These are phyloP conservation scores for Trypanosoma vivax DNA, from an alignment of 208 protist genomes.

Conservation along the genomic window DNA sequence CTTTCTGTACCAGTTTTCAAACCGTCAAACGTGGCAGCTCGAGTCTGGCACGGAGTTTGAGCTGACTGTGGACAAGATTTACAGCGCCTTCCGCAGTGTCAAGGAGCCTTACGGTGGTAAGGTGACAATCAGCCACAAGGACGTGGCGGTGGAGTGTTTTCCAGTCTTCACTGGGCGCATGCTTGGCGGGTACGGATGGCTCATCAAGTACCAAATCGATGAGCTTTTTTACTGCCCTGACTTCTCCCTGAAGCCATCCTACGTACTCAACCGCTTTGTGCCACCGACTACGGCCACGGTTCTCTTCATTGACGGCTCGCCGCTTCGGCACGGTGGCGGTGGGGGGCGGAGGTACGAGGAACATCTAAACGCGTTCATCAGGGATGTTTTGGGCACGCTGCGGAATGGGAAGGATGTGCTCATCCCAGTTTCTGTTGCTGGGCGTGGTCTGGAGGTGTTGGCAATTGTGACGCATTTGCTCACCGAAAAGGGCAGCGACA, in stretches of 20 bases:
- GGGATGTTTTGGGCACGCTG: conserved; percentile 72
- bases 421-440: conserved; percentile 67
- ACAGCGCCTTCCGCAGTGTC: conserved; percentile 76
- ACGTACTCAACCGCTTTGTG: conserved; percentile 60
- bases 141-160: conserved; percentile 56
- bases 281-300: conserved; percentile 70
- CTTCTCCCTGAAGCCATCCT: conserved; percentile 71
- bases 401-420: conserved; percentile 81
- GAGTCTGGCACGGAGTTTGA: conserved; percentile 31
- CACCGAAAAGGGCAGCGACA: conserved; percentile 61
- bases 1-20: conserved; percentile 77
- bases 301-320: conserved; percentile 55
- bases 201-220: conserved; percentile 84
- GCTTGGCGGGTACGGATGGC: conserved; percentile 74
- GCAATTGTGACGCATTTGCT: conserved; percentile 63
- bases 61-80: conserved; percentile 76
- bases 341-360: conserved; percentile 40
- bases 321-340: conserved; percentile 23
- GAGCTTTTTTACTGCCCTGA: conserved; percentile 87
- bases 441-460: conserved; percentile 74
- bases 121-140: conserved; percentile 45
- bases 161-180: conserved; percentile 66
- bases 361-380: conserved; percentile 63
- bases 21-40: conserved; percentile 42
- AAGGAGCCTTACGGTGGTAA: conserved; percentile 73